Evolutionary conservation across 768 basidiomycete genomes (phyloP), one percentile per base, ranked within the genome.

Genomic region (Tulasnella sp.): DNA sequence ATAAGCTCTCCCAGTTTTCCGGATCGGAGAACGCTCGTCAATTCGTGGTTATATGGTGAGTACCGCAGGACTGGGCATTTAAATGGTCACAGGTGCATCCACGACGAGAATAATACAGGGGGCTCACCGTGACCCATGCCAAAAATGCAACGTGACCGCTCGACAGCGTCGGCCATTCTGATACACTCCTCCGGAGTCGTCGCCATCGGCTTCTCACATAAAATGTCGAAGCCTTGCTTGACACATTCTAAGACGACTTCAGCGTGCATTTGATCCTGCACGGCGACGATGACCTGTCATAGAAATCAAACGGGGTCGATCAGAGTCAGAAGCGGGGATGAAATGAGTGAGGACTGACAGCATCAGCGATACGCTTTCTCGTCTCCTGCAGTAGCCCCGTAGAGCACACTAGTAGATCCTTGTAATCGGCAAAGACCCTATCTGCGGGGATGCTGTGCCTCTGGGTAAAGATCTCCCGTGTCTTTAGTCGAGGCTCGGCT

Each of bases 161-260:
- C 82, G 29, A 93, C 77, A 0, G 81, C 86, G 30, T 74, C 73
- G 63, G 87, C 82, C 76, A 93, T 92, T 68, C 74, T 76, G 51
- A 93, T 68, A 61, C 90, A 87, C 63, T 88, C 88, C 55, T 78
- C 75, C 38, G 86, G 66, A 55, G 70, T 79, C 3, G 86, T 91
- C 0, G 89, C 87, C 85, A 94, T 88, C 0, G 91, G 91, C 68
- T 94, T 94, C 77, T 94, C 91, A 70, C 91, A 93, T 21, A 94
- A 76, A 58, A 94, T 87, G 65, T 91, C 84, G 67, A 93, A 93
- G 1, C 88, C 88, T 66, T 88, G 88, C 43, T 75, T 77, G 0
- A 84, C 83, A 72, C 90, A 91, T 0, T 84, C 86, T 8, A 79
- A 68, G 0, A 85, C 79, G 5, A 89, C 83, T 61, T 87, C 83